These are phyloP conservation scores for Mediolabrus comicus DNA, from an alignment of 108 stramenopile genomes.

Conservation along the genomic window DNA sequence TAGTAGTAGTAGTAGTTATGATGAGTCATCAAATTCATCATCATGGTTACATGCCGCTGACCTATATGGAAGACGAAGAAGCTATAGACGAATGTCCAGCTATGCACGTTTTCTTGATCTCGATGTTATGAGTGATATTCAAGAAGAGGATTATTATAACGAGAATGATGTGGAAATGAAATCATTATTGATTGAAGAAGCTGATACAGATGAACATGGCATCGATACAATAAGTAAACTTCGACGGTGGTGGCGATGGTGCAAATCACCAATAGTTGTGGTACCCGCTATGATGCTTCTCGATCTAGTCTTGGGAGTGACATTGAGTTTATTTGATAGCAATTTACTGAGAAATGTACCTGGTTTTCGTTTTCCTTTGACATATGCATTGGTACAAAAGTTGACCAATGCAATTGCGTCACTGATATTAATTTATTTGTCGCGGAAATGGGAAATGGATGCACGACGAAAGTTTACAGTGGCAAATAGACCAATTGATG, in stretches of 20 bases:
- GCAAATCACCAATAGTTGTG: constrained; percentile 1
- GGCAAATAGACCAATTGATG: background rate
- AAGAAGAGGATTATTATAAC: background rate
- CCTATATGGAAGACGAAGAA: constrained; percentile 4
- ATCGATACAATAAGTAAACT: background rate
- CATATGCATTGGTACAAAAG: constrained; percentile 25
- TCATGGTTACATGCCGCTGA: constrained; percentile 24
- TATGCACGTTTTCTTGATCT: constrained; percentile 20
- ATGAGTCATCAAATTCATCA: background rate
- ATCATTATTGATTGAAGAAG: constrained; percentile 21
- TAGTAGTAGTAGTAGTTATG: background rate
- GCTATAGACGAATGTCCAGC: constrained; percentile 14
- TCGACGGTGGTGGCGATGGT: constrained; percentile 1
- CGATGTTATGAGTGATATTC: constrained; percentile 8
- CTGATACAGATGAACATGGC: background rate
- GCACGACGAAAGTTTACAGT: background rate
- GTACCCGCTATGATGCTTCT: constrained; percentile 16
- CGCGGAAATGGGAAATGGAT: constrained; percentile 12
- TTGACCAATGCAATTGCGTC: constrained; percentile 26
- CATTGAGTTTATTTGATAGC: constrained; percentile 19
- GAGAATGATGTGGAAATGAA: background rate
- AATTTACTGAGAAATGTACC: constrained; percentile 26
- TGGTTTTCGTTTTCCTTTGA: constrained; percentile 25
- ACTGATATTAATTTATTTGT: constrained; percentile 17
- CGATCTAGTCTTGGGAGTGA: constrained; percentile 19